phyloP scores from a whole-genome alignment of 345 rosid species.

The Populus tremula region DNA sequence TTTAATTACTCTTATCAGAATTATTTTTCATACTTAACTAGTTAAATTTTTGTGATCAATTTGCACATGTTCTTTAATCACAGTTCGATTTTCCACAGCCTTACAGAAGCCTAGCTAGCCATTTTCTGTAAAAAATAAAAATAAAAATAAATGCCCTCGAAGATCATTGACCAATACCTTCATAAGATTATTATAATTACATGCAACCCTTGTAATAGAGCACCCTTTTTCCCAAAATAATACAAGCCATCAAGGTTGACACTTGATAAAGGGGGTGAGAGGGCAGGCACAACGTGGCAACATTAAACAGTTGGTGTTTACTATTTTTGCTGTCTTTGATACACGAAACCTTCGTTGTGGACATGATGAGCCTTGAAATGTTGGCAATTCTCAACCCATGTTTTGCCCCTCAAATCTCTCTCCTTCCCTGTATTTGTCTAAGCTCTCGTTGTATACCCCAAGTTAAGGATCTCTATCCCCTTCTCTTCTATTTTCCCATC shows the following conservation, averaged over 20 bases:
- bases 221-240: background rate
- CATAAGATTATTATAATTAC: background rate
- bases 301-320: background rate
- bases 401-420: slow-evolving; percentile 42
- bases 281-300: background rate
- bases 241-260: background rate
- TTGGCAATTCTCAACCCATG: slow-evolving; percentile 32
- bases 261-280: background rate
- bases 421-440: slow-evolving; percentile 32
- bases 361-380: slow-evolving; percentile 21
- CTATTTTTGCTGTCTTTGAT: background rate
- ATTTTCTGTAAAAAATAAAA: background rate
- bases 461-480: slow-evolving; percentile 46
- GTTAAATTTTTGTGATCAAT: background rate
- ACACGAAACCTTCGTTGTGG: slow-evolving; percentile 17
- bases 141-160: background rate
- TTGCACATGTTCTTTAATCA: background rate
- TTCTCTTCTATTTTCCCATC: slow-evolving; percentile 14
- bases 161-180: background rate
- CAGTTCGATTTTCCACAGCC: background rate
- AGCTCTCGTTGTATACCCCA: slow-evolving; percentile 30
- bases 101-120: background rate
- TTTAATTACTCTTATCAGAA: too few relatives aligned
- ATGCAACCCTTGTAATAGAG: background rate
- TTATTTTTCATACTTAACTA: background rate